These are phyloP conservation scores for Whalleya microplaca DNA, from an alignment of 2,329 filamentous ascomycete species.

Conservation along the genomic window DNA sequence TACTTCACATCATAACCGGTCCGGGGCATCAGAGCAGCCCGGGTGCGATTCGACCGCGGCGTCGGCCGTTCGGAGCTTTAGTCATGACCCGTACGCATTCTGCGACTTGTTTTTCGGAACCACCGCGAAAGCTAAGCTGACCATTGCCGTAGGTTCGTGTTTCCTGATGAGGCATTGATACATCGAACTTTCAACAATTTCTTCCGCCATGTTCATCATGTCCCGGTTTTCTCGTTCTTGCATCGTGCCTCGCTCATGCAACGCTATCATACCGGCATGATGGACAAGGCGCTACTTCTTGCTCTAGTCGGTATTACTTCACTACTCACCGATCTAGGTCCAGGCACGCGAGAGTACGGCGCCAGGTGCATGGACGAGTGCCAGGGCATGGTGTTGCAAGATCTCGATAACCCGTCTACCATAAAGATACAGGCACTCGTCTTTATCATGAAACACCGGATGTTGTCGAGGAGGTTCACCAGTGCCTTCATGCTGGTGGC, in stretches of 20 bases:
- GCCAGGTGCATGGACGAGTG: slow-evolving; percentile 59
- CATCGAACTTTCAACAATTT: slow-evolving; percentile 59
- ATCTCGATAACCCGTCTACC: slow-evolving; percentile 59
- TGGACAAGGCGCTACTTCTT: slow-evolving; percentile 57
- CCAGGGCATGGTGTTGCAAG: slow-evolving; percentile 54
- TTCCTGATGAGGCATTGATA: slow-evolving; percentile 50
- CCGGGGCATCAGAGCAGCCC: slow-evolving; percentile 33
- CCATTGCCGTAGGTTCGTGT: slow-evolving; percentile 46
- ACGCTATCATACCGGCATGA: slow-evolving; percentile 59
- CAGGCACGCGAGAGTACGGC: slow-evolving; percentile 55
- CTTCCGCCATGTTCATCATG: slow-evolving; percentile 62
- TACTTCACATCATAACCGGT: slow-evolving; percentile 37
- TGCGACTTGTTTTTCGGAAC: slow-evolving; percentile 15
- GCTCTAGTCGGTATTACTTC: slow-evolving; percentile 61
- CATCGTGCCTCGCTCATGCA: slow-evolving; percentile 64
- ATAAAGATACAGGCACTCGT: slow-evolving; percentile 56
- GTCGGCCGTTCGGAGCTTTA: slow-evolving; percentile 22
- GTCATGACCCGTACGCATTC: slow-evolving; percentile 32
- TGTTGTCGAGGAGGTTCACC: slow-evolving; percentile 49
- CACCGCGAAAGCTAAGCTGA: slow-evolving; percentile 20
- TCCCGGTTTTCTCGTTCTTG: slow-evolving; percentile 61
- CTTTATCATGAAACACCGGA: slow-evolving; percentile 52
- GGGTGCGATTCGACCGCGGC: slow-evolving; percentile 22
- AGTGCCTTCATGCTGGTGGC: slow-evolving; percentile 53
- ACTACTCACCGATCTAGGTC: slow-evolving; percentile 58